Conservation (phyloP, 257 asterid species). For the Primulina eburnea region DNA sequence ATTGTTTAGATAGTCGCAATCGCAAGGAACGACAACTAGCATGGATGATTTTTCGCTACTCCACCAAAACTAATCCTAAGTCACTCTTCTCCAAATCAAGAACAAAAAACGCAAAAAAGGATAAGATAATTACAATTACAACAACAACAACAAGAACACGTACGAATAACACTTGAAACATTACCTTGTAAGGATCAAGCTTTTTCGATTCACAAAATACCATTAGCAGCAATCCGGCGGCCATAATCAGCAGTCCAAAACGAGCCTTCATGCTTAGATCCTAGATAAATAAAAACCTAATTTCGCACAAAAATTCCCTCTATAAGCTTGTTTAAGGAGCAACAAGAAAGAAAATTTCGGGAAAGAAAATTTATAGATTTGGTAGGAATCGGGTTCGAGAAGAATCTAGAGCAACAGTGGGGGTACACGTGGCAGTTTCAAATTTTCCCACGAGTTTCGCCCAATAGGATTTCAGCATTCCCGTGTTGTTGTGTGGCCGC, state of each 20-base stretch:
- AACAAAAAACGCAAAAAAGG: neutral
- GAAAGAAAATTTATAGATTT: neutral
- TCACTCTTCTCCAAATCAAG: neutral
- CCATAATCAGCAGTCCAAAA: slow-evolving; percentile 22
- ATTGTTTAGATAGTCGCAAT: too few relatives aligned
- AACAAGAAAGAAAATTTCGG: neutral
- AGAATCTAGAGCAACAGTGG: neutral
- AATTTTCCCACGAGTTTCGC: neutral
- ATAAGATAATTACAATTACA: neutral
- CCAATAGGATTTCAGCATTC: neutral
- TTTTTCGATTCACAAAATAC: slow-evolving; percentile 48
- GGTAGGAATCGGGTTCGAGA: neutral
- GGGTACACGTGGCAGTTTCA: neutral
- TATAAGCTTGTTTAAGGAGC: neutral
- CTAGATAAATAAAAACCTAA: neutral
- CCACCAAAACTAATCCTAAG: too few relatives aligned
- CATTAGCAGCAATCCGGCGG: slow-evolving; percentile 34
- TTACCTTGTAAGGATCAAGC: slow-evolving; percentile 73
- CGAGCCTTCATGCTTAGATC: slow-evolving; percentile 43
- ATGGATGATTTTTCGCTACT: too few relatives aligned
- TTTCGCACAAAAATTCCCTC: neutral
- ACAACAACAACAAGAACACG: neutral
- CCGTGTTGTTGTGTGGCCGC: too few relatives aligned
- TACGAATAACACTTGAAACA: neutral
- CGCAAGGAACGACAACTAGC: too few relatives aligned